phyloP scores from a whole-genome alignment of 495 filamentous ascomycete genomes.

The Trichoderma gamsii region DNA sequence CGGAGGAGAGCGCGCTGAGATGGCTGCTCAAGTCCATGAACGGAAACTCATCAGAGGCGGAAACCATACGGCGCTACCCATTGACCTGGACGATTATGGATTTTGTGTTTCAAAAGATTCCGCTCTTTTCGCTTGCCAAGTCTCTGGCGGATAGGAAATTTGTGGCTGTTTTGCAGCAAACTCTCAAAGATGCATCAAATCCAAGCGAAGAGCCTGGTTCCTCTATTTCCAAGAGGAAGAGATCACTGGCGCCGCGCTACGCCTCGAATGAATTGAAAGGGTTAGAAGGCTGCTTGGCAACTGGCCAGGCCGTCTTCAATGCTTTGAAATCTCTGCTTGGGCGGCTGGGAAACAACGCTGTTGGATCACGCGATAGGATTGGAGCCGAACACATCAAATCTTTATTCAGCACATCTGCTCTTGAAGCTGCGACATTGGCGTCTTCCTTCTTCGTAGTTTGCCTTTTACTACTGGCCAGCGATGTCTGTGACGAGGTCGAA shows the following conservation, averaged over 20 bases:
- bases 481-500: slow-evolving; percentile 17
- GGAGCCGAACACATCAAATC: slow-evolving; percentile 45
- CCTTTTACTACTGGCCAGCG: slow-evolving; percentile 25
- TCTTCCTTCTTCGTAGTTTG: slow-evolving; percentile 35
- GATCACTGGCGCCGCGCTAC: slow-evolving; percentile 23
- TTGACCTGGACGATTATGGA: slow-evolving; percentile 38
- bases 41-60: slow-evolving; percentile 32
- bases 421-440: slow-evolving; percentile 34
- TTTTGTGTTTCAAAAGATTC: slow-evolving; percentile 36
- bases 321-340: slow-evolving; percentile 33
- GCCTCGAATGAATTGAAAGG: slow-evolving; percentile 30
- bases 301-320: slow-evolving; percentile 35
- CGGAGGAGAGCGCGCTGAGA: slow-evolving; percentile 43
- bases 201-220: slow-evolving; percentile 17
- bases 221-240: slow-evolving; percentile 35
- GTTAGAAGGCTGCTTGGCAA: slow-evolving; percentile 29
- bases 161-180: slow-evolving; percentile 34
- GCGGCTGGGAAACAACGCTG: slow-evolving; percentile 20
- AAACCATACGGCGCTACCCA: slow-evolving; percentile 40
- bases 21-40: slow-evolving; percentile 46
- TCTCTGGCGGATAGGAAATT: slow-evolving; percentile 41
- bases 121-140: slow-evolving; percentile 39
- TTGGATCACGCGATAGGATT: slow-evolving; percentile 28
- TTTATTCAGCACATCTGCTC: slow-evolving; percentile 36
- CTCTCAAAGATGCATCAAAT: slow-evolving; percentile 36